A percentile compares a stretch with the other conserved stretches of the same genome.
Conservation (phyloP, 1,284 basidiomycete genomes). For the Melanopsichium pennsylvanicum region DNA sequence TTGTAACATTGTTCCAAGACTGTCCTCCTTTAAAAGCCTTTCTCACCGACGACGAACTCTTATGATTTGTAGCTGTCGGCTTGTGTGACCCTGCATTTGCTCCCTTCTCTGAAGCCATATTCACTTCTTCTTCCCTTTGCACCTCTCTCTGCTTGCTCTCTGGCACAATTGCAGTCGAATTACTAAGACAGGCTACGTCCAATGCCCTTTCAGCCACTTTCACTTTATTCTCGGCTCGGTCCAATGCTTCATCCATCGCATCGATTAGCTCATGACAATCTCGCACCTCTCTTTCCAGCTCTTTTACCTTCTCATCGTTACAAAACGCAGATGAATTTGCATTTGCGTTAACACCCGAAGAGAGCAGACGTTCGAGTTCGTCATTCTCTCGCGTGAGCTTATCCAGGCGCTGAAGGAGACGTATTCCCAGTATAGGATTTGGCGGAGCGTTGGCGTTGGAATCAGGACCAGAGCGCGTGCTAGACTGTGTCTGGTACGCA, state of each 20-base stretch:
- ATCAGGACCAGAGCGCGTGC: no score
- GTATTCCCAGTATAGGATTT: slow-evolving; percentile 43
- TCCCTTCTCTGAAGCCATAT: no score
- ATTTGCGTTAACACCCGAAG: background rate
- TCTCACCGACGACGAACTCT: no score
- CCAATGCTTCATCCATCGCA: slow-evolving; percentile 27
- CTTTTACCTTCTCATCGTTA: background rate
- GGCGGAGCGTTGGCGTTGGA: background rate
- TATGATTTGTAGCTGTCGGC: no score
- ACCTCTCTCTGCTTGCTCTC: no score
- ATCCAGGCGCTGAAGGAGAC: slow-evolving; percentile 44
- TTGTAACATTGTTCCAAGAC: no score
- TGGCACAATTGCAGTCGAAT: slow-evolving; percentile 34
- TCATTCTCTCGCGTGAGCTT: slow-evolving; percentile 40
- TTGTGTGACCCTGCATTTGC: no score
- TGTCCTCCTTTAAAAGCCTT: no score
- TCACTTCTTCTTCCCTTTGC: no score
- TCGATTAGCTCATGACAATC: slow-evolving; percentile 34
- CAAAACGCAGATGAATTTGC: background rate
- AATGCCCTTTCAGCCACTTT: slow-evolving; percentile 17
- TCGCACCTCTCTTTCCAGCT: slow-evolving; percentile 11
- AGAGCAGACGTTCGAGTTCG: slow-evolving; percentile 37
- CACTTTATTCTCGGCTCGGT: slow-evolving; percentile 17
- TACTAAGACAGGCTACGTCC: slow-evolving; percentile 24
- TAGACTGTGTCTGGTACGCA: background rate